These are phyloP conservation scores for Phellopilus nigrolimitatus DNA, from an alignment of 1,284 basidiomycete species.

Conservation along the genomic window DNA sequence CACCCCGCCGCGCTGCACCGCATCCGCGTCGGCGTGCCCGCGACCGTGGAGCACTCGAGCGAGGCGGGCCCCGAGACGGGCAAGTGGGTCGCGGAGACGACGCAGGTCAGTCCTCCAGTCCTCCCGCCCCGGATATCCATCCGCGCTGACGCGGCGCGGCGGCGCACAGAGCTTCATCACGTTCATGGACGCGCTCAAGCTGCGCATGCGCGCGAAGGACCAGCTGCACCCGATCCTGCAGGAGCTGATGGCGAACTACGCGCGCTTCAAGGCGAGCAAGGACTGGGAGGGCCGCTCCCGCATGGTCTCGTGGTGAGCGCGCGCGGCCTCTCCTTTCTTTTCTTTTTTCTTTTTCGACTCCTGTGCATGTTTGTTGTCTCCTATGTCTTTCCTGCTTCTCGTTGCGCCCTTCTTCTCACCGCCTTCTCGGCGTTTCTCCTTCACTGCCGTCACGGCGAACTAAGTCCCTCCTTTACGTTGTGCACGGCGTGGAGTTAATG, in stretches of 20 bases:
- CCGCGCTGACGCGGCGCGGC: too few relatives aligned
- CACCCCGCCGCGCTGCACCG: constrained; percentile 89
- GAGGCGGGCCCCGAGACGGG: constrained; percentile 80
- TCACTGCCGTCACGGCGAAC: too few relatives aligned
- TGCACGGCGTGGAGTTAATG: too few relatives aligned
- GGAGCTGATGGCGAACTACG: constrained; percentile 90
- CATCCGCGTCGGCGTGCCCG: constrained; percentile 89
- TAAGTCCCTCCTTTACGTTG: too few relatives aligned
- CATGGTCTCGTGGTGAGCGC: constrained; percentile 84
- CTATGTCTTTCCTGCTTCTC: not conserved
- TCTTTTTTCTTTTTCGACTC: not conserved
- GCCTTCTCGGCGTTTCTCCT: too few relatives aligned
- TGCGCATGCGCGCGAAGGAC: constrained; percentile 92
- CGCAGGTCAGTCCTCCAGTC: constrained; percentile 69
- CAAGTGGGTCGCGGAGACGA: constrained; percentile 98
- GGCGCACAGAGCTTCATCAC: constrained; percentile 89
- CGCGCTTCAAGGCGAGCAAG: constrained; percentile 86
- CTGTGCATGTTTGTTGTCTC: not conserved
- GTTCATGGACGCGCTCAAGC: constrained; percentile 96
- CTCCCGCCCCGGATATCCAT: too few relatives aligned
- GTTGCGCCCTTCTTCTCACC: not conserved
- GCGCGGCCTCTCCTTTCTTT: not conserved
- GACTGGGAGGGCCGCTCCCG: constrained; percentile 93
- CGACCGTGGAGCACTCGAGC: constrained; percentile 91
- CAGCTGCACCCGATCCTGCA: constrained; percentile 94